phyloP scores from a whole-genome alignment of 805 yeast genomes.

The Barnettozyma botsteinii region DNA sequence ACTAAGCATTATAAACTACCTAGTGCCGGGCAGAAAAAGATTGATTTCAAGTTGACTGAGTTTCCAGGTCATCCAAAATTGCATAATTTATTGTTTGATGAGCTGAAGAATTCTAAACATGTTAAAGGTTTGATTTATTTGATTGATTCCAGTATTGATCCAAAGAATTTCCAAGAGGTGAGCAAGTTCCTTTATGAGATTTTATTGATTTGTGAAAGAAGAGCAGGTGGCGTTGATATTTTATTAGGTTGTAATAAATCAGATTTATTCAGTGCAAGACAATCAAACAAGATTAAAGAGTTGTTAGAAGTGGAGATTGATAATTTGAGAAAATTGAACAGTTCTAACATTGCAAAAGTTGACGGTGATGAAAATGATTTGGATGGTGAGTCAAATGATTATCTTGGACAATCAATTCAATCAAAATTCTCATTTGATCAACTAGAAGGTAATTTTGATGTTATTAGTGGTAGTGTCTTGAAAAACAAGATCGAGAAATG shows the following conservation, averaged over 20 bases:
- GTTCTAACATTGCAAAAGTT: conserved; percentile 30
- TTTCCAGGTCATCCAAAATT: conserved; percentile 87
- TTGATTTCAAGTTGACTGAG: conserved; percentile 55
- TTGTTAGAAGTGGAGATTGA: conserved; percentile 61
- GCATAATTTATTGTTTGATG: conserved; percentile 46
- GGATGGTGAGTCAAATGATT: conserved; percentile 29
- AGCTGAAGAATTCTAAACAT: conserved; percentile 37
- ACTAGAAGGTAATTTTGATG: conserved; percentile 68
- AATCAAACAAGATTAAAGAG: conserved; percentile 52
- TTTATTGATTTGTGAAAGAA: conserved; percentile 55
- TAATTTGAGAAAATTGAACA: conserved; percentile 43
- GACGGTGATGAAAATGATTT: conserved; percentile 30
- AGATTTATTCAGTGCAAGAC: conserved; percentile 80
- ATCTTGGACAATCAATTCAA: conserved; percentile 39
- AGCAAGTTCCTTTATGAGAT: conserved; percentile 56
- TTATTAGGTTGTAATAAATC: conserved; percentile 79
- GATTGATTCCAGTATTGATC: conserved; percentile 65
- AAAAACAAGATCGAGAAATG: conserved; percentile 51
- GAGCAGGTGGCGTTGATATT: conserved; percentile 65
- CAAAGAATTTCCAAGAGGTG: conserved; percentile 42
- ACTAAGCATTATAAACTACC: conserved; percentile 36
- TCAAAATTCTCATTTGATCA: conserved; percentile 56
- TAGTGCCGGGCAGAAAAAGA: conserved; percentile 30
- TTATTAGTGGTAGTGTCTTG: conserved; percentile 66
- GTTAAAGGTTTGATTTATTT: conserved; percentile 68